Conservation (phyloP, 1,284 basidiomycete species). For the Naganishia sp. region DNA sequence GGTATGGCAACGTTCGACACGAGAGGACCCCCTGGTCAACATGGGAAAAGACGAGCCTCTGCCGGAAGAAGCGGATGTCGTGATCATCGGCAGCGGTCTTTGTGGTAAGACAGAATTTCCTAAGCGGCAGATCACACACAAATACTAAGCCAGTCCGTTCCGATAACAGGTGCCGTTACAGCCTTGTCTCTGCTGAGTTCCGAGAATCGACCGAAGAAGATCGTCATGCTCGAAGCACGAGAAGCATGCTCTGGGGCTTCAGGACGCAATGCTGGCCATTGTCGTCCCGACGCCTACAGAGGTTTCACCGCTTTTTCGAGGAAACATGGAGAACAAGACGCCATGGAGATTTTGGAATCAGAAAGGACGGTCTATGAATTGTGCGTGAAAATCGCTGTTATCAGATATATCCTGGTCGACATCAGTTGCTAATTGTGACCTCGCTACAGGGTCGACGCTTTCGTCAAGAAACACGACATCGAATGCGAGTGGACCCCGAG, state of each 20-base stretch:
- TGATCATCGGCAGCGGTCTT: slow-evolving; percentile 46
- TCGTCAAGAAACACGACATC: slow-evolving; percentile 40
- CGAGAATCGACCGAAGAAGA: slow-evolving; percentile 34
- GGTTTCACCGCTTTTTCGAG: slow-evolving; percentile 43
- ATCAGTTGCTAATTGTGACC: not conserved
- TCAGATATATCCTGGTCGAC: not conserved
- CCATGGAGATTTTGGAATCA: slow-evolving; percentile 41
- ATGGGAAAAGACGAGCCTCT: slow-evolving; percentile 36
- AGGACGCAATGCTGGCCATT: slow-evolving; percentile 51
- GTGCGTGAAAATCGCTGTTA: slow-evolving; percentile 20
- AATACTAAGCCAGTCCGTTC: not conserved
- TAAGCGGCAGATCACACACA: slow-evolving; percentile 28
- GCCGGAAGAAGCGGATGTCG: slow-evolving; percentile 40
- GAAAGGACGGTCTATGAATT: slow-evolving; percentile 38
- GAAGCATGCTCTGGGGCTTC: slow-evolving; percentile 49
- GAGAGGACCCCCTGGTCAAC: slow-evolving; percentile 42
- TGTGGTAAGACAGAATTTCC: slow-evolving; percentile 31
- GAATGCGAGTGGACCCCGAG: slow-evolving; percentile 46
- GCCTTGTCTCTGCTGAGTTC: slow-evolving; percentile 38
- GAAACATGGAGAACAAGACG: slow-evolving; percentile 41
- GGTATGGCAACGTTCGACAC: slow-evolving; percentile 44
- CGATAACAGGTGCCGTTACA: slow-evolving; percentile 40
- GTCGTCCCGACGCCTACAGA: slow-evolving; percentile 45
- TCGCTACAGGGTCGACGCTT: slow-evolving; percentile 38
- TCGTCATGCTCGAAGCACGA: slow-evolving; percentile 49